Evolutionary conservation across 2,329 filamentous ascomycete genomes (phyloP).

Genomic region (Talaromyces sp.): DNA sequence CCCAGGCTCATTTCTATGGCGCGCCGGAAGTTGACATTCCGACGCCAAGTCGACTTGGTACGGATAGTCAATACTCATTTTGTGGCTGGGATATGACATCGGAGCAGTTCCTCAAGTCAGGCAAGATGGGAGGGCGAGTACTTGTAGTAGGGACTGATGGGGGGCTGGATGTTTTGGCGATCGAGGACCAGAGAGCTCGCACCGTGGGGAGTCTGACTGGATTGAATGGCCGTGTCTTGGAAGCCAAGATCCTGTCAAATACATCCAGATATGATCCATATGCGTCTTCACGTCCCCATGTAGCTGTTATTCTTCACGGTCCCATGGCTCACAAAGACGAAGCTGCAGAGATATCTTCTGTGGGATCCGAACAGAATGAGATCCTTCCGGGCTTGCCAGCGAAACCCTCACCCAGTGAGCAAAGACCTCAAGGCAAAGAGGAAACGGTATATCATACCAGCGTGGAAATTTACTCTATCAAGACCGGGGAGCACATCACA

Average conservation of each 20-base stretch:
- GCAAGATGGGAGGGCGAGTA: conserved; percentile 53
- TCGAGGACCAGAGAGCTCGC: conserved; percentile 70
- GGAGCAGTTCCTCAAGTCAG: conserved; percentile 43
- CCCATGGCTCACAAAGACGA: conserved; percentile 57
- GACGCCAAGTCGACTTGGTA: conserved; percentile 23
- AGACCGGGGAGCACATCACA: conserved; percentile 66
- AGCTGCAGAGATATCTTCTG: conserved; percentile 32
- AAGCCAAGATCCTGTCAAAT: conserved; percentile 80
- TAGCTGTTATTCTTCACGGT: conserved; percentile 78
- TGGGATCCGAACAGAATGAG: conserved; percentile 36
- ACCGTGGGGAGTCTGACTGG: conserved; percentile 69
- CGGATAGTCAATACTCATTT: conserved; percentile 64
- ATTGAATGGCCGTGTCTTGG: conserved; percentile 72
- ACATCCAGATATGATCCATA: conserved; percentile 53
- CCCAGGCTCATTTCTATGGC: conserved; percentile 74
- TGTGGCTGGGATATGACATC: conserved; percentile 75
- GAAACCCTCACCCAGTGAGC: conserved; percentile 22
- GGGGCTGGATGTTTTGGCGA: conserved; percentile 69
- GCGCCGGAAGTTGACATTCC: conserved; percentile 68
- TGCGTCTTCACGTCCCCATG: conserved; percentile 63
- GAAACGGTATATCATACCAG: conserved; percentile 68
- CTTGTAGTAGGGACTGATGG: conserved; percentile 79
- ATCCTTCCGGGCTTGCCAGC: conserved; percentile 28
- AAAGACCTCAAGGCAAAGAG: conserved; percentile 27
- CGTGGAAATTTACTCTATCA: conserved; percentile 83